Conservation (phyloP, 805 yeast genomes). For the Kazachstania bromeliacearum region DNA sequence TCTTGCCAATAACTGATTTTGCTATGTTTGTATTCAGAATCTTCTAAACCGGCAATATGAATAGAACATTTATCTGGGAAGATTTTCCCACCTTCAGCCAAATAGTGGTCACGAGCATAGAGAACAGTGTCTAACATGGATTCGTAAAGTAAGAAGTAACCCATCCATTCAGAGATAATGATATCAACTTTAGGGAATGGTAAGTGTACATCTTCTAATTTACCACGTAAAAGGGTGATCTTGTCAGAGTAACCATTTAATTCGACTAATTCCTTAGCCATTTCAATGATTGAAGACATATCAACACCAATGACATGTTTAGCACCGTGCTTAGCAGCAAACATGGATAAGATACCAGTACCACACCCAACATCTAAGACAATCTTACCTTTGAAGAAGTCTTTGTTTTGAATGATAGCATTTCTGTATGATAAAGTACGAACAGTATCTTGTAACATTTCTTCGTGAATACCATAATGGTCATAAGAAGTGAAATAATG, state of each 20-base stretch:
- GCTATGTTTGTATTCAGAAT: slow-evolving; percentile 82
- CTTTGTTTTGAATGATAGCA: slow-evolving; percentile 84
- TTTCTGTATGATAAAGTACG: slow-evolving; percentile 87
- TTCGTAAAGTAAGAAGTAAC: slow-evolving; percentile 89
- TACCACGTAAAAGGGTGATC: slow-evolving; percentile 83
- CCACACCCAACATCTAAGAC: slow-evolving; percentile 99
- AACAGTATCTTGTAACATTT: slow-evolving; percentile 92
- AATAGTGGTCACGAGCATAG: slow-evolving; percentile 85
- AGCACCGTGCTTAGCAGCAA: slow-evolving; percentile 98
- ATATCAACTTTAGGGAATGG: slow-evolving; percentile 89
- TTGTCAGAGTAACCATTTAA: slow-evolving; percentile 78
- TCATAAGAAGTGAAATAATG: slow-evolving; percentile 94
- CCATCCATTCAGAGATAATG: slow-evolving; percentile 98
- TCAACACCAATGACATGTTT: slow-evolving; percentile 96
- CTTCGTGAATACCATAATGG: slow-evolving; percentile 96
- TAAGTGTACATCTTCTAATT: slow-evolving; percentile 81
- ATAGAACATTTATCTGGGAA: slow-evolving; percentile 91
- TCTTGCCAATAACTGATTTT: slow-evolving; percentile 92
- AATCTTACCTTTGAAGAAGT: slow-evolving; percentile 81
- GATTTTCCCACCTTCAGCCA: slow-evolving; percentile 71
- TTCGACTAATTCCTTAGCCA: slow-evolving; percentile 84
- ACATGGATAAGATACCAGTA: slow-evolving; percentile 94
- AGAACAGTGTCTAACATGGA: slow-evolving; percentile 96
- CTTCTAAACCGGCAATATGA: slow-evolving; percentile 87
- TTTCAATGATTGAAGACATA: slow-evolving; percentile 90